These are phyloP conservation scores for Russula brevipes DNA, from an alignment of 768 basidiomycete species.

Conservation along the genomic window DNA sequence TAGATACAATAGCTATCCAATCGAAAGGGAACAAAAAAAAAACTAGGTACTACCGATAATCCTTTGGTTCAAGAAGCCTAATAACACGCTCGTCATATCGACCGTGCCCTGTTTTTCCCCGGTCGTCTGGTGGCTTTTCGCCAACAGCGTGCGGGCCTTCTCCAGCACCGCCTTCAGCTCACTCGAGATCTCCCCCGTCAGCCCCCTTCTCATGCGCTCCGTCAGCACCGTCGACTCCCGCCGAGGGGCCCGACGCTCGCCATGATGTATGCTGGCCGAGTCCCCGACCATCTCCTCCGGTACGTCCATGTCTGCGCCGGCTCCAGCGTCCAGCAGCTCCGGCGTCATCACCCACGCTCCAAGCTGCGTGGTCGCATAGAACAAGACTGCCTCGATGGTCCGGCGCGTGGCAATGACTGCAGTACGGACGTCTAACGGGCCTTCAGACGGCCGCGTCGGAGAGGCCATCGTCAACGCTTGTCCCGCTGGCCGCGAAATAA, in stretches of 20 bases:
- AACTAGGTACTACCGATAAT: conserved; percentile 33
- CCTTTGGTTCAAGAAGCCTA: conserved; percentile 60
- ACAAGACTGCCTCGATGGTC: conserved; percentile 60
- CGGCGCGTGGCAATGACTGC: conserved; percentile 54
- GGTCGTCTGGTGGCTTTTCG: conserved; percentile 49
- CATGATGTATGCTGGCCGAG: conserved; percentile 21
- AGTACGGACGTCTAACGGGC: conserved; percentile 48
- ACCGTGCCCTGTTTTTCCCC: conserved; percentile 38
- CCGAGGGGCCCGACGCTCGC: conserved; percentile 42
- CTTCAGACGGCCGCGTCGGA: conserved; percentile 35
- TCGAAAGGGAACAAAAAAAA: not conserved
- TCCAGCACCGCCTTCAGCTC: conserved; percentile 63
- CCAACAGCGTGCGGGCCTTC: conserved; percentile 59
- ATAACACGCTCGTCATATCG: conserved; percentile 58
- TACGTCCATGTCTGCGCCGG: conserved; percentile 36
- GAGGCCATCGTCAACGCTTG: conserved; percentile 45
- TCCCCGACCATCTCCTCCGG: conserved; percentile 34
- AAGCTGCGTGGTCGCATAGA: conserved; percentile 73
- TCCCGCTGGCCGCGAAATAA: conserved; percentile 55
- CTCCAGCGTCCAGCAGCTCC: conserved; percentile 39
- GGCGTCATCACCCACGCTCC: conserved; percentile 74
- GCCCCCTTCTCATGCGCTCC: conserved; percentile 63
- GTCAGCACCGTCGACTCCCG: conserved; percentile 46
- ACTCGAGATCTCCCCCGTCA: conserved; percentile 74
- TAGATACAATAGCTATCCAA: not conserved